Conservation (phyloP, 2,329 filamentous ascomycete species). For the Colletotrichum destructivum region DNA sequence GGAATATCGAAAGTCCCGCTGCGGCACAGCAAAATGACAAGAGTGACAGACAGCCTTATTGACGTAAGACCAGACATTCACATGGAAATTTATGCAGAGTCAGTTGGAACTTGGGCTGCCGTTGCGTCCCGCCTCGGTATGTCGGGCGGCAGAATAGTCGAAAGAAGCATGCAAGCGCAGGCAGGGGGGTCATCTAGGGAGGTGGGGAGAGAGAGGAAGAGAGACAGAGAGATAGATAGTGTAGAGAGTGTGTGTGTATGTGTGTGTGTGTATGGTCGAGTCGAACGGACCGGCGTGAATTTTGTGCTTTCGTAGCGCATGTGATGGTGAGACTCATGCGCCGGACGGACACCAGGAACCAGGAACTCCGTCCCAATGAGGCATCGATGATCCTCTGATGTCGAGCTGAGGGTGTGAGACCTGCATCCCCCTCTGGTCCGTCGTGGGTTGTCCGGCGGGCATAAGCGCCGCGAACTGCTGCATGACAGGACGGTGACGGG, state of each 20-base stretch:
- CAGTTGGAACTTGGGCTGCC: background rate
- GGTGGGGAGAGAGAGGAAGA: background rate
- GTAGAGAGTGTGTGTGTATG: too few relatives aligned
- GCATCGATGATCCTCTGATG: conserved; percentile 29
- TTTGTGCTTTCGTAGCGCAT: conserved; percentile 17
- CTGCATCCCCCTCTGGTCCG: background rate
- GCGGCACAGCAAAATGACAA: background rate
- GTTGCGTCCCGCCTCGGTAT: conserved; percentile 31
- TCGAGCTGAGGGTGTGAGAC: conserved; percentile 23
- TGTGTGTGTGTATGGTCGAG: background rate
- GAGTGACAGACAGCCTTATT: conserved; percentile 21
- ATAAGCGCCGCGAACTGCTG: conserved; percentile 21
- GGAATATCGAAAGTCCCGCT: conserved; percentile 11
- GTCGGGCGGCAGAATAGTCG: conserved; percentile 23
- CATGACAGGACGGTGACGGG: conserved; percentile 9
- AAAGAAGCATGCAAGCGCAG: conserved; percentile 14
- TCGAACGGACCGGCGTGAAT: background rate
- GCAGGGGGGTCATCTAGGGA: too few relatives aligned
- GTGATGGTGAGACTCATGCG: conserved; percentile 26
- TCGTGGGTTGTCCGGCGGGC: conserved; percentile 15
- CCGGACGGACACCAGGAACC: conserved; percentile 30
- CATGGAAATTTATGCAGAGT: conserved; percentile 34
- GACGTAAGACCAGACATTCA: conserved; percentile 27
- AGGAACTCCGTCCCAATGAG: conserved; percentile 36
- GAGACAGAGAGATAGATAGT: background rate